Conservation (phyloP, 2,329 filamentous ascomycete species). For the Penicillium sclerotigenum region DNA sequence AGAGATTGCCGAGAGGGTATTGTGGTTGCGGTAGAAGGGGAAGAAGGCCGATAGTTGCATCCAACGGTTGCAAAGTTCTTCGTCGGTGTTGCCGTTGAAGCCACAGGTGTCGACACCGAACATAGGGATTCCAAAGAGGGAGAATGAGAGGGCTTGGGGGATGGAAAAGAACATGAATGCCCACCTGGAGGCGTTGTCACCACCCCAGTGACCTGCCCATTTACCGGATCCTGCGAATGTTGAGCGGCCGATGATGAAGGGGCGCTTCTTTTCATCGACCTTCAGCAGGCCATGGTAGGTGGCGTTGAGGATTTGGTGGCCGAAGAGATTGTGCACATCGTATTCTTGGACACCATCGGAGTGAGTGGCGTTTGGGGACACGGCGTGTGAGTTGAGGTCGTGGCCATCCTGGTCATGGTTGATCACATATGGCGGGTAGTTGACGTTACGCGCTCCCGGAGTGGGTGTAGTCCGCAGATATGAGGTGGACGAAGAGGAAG, state of each 20-base stretch:
- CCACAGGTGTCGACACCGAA: conserved; percentile 70
- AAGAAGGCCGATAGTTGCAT: conserved; percentile 73
- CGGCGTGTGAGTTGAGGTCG: conserved; percentile 68
- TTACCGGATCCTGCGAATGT: conserved; percentile 76
- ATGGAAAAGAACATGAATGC: conserved; percentile 74
- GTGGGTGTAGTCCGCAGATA: conserved; percentile 62
- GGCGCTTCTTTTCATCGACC: conserved; percentile 65
- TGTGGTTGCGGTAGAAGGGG: conserved; percentile 77
- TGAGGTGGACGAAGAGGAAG: conserved; percentile 36
- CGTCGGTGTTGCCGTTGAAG: conserved; percentile 64
- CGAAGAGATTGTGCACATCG: conserved; percentile 78
- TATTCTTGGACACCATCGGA: conserved; percentile 71
- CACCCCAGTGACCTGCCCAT: conserved; percentile 79
- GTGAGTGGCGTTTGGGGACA: conserved; percentile 75
- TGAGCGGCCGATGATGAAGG: conserved; percentile 79
- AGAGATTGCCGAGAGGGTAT: conserved; percentile 55
- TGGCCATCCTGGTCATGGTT: conserved; percentile 63
- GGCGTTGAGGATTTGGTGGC: conserved; percentile 70
- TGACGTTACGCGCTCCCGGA: conserved; percentile 62
- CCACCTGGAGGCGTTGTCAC: conserved; percentile 70
- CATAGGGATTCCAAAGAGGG: conserved; percentile 73
- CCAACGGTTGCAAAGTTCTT: conserved; percentile 71
- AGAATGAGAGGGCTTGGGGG: conserved; percentile 71
- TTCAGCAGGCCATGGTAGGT: conserved; percentile 68
- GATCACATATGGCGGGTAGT: conserved; percentile 73